Evolutionary conservation across 768 basidiomycete genomes (phyloP).

Genomic region (Clathrus columnatus): DNA sequence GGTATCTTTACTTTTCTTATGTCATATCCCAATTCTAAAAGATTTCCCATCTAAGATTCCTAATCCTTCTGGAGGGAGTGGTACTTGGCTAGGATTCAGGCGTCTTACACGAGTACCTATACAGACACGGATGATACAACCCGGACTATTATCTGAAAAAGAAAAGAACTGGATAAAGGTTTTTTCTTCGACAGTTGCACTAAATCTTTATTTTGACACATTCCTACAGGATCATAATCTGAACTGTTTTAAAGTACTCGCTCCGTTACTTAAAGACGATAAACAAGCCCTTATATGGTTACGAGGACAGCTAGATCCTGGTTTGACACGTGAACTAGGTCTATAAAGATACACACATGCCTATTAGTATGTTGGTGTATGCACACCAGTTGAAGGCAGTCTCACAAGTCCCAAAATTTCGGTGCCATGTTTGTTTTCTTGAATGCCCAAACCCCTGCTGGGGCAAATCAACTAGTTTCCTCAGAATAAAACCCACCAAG

Average conservation of each 20-base stretch:
- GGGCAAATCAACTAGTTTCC: no score
- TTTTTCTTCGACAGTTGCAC: conserved; percentile 14
- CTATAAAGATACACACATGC: no score
- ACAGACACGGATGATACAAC: conserved; percentile 82
- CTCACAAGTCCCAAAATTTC: no score
- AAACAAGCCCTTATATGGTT: conserved; percentile 54
- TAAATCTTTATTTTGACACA: neutral
- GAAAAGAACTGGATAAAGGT: conserved; percentile 84
- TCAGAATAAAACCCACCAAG: no score
- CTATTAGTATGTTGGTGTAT: no score
- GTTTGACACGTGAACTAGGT: no score
- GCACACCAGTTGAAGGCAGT: no score
- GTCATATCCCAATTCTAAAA: conserved; percentile 13
- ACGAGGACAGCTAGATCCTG: conserved; percentile 59
- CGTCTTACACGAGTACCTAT: conserved; percentile 92
- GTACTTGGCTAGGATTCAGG: conserved; percentile 83
- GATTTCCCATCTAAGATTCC: neutral
- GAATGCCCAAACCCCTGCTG: no score
- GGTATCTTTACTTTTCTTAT: conserved; percentile 24
- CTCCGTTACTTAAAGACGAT: conserved; percentile 59
- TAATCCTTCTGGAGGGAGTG: conserved; percentile 35
- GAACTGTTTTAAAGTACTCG: conserved; percentile 53
- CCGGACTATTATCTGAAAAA: conserved; percentile 70
- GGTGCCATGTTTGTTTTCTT: no score
- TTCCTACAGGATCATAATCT: conserved; percentile 67